Conservation (phyloP, 1,284 basidiomycete species). For the Sporisorium exsertum region DNA sequence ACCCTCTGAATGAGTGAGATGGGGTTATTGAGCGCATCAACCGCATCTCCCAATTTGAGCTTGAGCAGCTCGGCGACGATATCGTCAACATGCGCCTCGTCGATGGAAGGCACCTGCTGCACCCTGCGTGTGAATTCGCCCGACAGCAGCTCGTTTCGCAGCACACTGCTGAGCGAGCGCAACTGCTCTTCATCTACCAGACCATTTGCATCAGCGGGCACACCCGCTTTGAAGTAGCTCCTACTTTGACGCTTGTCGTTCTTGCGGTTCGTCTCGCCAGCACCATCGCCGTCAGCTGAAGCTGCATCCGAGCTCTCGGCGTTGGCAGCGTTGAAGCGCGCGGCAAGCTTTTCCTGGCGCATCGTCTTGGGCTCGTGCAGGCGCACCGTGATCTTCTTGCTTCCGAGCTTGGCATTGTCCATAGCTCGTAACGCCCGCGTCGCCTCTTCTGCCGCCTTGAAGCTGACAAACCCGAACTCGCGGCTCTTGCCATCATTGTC, state of each 20-base stretch:
- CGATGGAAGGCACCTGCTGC: slow-evolving; percentile 70
- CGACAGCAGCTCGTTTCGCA: slow-evolving; percentile 82
- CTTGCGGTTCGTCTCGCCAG: slow-evolving; percentile 19
- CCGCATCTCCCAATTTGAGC: slow-evolving; percentile 79
- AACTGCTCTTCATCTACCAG: slow-evolving; percentile 75
- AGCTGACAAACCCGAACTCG: slow-evolving; percentile 96
- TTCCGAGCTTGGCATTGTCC: slow-evolving; percentile 69
- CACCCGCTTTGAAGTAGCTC: slow-evolving; percentile 57
- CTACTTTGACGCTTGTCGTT: slow-evolving; percentile 47
- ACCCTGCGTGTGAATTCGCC: slow-evolving; percentile 83
- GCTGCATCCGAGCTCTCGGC: slow-evolving; percentile 14
- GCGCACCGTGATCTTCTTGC: slow-evolving; percentile 84
- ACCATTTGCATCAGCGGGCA: slow-evolving; percentile 40
- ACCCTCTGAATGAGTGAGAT: slow-evolving; percentile 77
- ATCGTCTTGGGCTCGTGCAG: slow-evolving; percentile 89
- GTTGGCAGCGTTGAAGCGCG: slow-evolving; percentile 73
- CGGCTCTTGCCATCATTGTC: slow-evolving; percentile 85
- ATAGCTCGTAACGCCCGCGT: slow-evolving; percentile 79
- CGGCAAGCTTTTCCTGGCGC: slow-evolving; percentile 85
- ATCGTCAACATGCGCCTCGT: slow-evolving; percentile 72
- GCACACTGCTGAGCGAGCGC: slow-evolving; percentile 80
- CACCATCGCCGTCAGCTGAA: not conserved
- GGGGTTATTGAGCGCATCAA: slow-evolving; percentile 79
- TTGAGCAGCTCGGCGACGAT: slow-evolving; percentile 78
- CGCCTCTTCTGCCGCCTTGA: slow-evolving; percentile 72